phyloP scores from a whole-genome alignment of 306 rosid genomes.

The Sicyos edulis region DNA sequence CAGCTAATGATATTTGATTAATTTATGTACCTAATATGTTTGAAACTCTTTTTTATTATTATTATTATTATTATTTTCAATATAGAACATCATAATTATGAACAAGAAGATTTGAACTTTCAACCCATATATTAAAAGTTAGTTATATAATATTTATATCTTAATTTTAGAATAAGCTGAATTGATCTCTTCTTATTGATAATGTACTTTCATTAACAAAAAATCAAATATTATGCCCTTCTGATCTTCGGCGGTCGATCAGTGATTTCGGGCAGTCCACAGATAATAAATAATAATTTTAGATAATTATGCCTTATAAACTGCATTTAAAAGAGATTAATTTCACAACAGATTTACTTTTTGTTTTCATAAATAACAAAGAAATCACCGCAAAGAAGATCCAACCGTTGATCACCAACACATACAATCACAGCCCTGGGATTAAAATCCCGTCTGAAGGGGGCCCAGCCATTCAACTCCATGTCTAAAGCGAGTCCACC shows the following conservation, averaged over 20 bases:
- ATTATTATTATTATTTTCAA: no score
- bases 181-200: neutral
- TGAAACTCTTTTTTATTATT: no score
- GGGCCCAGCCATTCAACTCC: slow-evolving; percentile 42
- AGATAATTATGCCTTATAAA: neutral
- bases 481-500: slow-evolving; percentile 47
- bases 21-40: neutral
- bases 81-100: no score
- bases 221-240: no score
- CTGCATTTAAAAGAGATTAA: neutral
- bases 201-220: no score
- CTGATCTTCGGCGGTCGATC: neutral
- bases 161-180: no score
- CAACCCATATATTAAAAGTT: no score
- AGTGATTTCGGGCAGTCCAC: neutral
- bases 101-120: no score
- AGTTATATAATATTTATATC: neutral
- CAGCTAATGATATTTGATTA: neutral
- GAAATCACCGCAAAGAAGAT: neutral
- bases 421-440: slow-evolving; percentile 39
- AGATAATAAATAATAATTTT: neutral
- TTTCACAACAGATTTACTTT: neutral
- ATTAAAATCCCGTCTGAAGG: slow-evolving; percentile 38
- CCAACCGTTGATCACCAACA: slow-evolving; percentile 6
- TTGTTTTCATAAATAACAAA: no score